These are phyloP conservation scores for Tubosaeta sp. DNA, from an alignment of 768 basidiomycete genomes.

Conservation along the genomic window DNA sequence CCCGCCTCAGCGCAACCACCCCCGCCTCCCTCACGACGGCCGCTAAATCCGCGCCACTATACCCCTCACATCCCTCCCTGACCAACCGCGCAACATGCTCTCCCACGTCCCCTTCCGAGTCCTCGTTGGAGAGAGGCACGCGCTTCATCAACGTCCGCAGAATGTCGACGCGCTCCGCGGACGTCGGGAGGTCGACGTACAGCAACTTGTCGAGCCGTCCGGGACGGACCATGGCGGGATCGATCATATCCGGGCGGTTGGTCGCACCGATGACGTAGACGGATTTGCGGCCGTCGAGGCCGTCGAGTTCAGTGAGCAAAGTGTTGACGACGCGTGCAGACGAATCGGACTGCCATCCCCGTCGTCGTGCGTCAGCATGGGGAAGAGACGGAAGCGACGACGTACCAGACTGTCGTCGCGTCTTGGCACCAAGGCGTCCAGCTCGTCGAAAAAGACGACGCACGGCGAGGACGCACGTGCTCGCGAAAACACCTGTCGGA, in stretches of 20 bases:
- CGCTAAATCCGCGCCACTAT: slow-evolving; percentile 89
- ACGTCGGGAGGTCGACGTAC: slow-evolving; percentile 82
- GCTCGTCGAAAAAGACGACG: slow-evolving; percentile 93
- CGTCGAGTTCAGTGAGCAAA: slow-evolving; percentile 89
- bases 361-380: neutral
- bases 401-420: slow-evolving; percentile 84
- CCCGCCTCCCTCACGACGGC: slow-evolving; percentile 87
- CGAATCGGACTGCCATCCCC: slow-evolving; percentile 63
- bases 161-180: slow-evolving; percentile 79
- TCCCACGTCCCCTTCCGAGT: slow-evolving; percentile 7
- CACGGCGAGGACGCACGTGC: slow-evolving; percentile 93
- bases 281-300: slow-evolving; percentile 77
- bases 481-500: slow-evolving; percentile 90
- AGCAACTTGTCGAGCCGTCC: slow-evolving; percentile 91
- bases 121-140: slow-evolving; percentile 50
- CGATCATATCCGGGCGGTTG: slow-evolving; percentile 95
- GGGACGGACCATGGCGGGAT: slow-evolving; percentile 95
- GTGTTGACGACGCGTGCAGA: slow-evolving; percentile 91
- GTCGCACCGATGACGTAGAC: slow-evolving; percentile 96
- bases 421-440: slow-evolving; percentile 87
- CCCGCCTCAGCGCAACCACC: slow-evolving; percentile 71
- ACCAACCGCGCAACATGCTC: slow-evolving; percentile 44
- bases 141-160: slow-evolving; percentile 67
- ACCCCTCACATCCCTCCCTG: slow-evolving; percentile 69
- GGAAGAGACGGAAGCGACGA: neutral